Base-by-base conservation (phyloP, 139 green algal species). In the Chlamydomonas incerta region DNA sequence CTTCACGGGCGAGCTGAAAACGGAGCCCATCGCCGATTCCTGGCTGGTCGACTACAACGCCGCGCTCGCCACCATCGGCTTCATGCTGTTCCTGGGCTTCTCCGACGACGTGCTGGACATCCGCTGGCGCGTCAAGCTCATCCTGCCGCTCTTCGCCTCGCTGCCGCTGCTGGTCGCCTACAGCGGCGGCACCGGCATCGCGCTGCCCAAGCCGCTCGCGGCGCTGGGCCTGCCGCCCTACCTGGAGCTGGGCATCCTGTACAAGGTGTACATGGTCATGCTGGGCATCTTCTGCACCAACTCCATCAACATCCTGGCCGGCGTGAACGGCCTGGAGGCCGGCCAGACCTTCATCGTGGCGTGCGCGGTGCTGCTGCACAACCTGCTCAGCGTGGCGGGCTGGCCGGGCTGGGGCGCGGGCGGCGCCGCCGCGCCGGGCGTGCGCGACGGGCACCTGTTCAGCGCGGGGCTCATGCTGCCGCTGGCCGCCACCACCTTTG, bases 1-100 rank as follows among this genome's bases (percentile, higher is more conserved):
- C 20, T 91, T 93, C 71, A 52, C 55, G 24, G 85, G 79, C 29
- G 65, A 46, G 18, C 50, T 73, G 13, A 67, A 81, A 60, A 83
- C 77, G n/a, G 82, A 93, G 76, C 37, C 82, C 9, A 87, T 94
- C 6, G 52, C 88, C 0, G 91, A 95, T 52, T 86, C 95, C 24
- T 99, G 97, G 98, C 92, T 98, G 83, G 92, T 99, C n/a, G 96
- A 99, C 91, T 99, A 98, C 93, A 99, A 99, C 73, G 96, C 97
- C 11, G 98, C 97, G 5, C 88, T 99, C 33, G 97, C 97, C 15
- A 97, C 95, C 41, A 97, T 99, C 60, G 97, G 95, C 83, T 99
- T 99, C 92, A 99, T 99, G 97, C 89, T 99, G 8, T 98, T 99
- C 85, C 93, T 99, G 26, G 98, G 98, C 13, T 99, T 99, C 90